Conservation (phyloP, 768 basidiomycete genomes). For the Termitomyces eurrhizus region DNA sequence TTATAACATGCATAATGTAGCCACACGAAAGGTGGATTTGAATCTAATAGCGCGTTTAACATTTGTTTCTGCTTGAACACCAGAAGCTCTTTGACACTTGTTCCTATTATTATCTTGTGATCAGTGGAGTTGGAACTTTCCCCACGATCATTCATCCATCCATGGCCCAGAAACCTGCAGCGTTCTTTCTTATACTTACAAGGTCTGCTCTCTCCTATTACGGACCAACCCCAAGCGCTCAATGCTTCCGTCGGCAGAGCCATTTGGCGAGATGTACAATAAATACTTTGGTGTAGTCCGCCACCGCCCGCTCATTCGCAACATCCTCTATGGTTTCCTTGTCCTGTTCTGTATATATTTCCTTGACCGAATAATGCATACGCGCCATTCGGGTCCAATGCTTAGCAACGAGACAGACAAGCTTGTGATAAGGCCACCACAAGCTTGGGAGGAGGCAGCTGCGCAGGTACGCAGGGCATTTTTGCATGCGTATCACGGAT, state of each 20-base stretch:
- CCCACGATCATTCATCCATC: slow-evolving; percentile 1
- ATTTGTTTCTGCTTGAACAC: neutral
- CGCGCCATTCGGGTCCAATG: slow-evolving; percentile 9
- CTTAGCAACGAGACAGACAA: slow-evolving; percentile 2
- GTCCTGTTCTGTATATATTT: slow-evolving; percentile 24
- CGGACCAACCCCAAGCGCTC: neutral
- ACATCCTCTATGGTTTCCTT: slow-evolving; percentile 25
- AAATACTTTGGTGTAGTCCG: slow-evolving; percentile 12
- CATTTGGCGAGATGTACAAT: slow-evolving; percentile 11
- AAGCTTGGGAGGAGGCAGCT: slow-evolving; percentile 50
- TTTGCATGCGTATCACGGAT: slow-evolving; percentile 63
- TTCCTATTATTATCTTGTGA: slow-evolving; percentile 9
- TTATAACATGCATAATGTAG: neutral
- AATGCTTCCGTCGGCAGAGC: slow-evolving; percentile 9
- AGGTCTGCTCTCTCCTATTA: neutral
- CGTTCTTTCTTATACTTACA: too few relatives aligned
- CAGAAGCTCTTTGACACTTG: neutral
- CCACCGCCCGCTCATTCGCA: slow-evolving; percentile 26
- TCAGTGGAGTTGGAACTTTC: slow-evolving; percentile 1
- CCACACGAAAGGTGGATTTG: neutral
- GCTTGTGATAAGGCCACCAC: slow-evolving; percentile 20
- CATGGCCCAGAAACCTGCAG: neutral
- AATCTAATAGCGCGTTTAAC: neutral
- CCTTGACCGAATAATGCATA: slow-evolving; percentile 19
- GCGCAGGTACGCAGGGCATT: slow-evolving; percentile 58